Evolutionary conservation across 2,329 filamentous ascomycete species (phyloP), one percentile per base, ranked within the genome.

Genomic region (Phoma herbarum): DNA sequence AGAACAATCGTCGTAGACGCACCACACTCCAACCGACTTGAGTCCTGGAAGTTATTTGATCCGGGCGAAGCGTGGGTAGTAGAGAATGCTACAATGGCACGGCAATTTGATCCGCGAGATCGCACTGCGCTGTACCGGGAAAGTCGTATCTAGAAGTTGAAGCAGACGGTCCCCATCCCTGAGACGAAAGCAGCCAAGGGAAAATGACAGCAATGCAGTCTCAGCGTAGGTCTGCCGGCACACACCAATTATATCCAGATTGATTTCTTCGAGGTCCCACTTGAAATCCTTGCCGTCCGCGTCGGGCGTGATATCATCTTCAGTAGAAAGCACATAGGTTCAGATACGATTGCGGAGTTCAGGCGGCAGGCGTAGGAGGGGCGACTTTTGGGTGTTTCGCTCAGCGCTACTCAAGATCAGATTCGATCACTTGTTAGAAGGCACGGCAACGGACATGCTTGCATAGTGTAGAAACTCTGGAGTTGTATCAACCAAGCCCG

Each of bases 261-360:
- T 1, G 10, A 7, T 22, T 4, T 42, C 20, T 12, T 42, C 39
- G 10, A 42, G 8, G 2, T 22, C 20, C 10, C 39, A 25, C 22
- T 42, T 42, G 20, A 25, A 42, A 10, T 42, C 39, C 22, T 20
- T n/a, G 22, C 11, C 20, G 2, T 42, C 39, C 2, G 35, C 35
- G 35, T 20, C n/a, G 9, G 18, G 35, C 35, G 35, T 18, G 18
- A 20, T 22, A 8, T 20, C 35, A 16, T 39, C 35, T 7, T 39
- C 8, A 8, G 35, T 2, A n/a, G 35, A 39, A 12, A 69, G 49
- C 0, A 28, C 60, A 14, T 56, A 29, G 20, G 49, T 35, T 60
- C 63, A 68, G 49, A 69, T 62, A 0, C 7, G 1, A 6, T 64
- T 60, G 10, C 65, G 56, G 10, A 68, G 56, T 23, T 68, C 59